Evolutionary conservation across 2,329 filamentous ascomycete species (phyloP).

Genomic region (Colletotrichum zoysiae): DNA sequence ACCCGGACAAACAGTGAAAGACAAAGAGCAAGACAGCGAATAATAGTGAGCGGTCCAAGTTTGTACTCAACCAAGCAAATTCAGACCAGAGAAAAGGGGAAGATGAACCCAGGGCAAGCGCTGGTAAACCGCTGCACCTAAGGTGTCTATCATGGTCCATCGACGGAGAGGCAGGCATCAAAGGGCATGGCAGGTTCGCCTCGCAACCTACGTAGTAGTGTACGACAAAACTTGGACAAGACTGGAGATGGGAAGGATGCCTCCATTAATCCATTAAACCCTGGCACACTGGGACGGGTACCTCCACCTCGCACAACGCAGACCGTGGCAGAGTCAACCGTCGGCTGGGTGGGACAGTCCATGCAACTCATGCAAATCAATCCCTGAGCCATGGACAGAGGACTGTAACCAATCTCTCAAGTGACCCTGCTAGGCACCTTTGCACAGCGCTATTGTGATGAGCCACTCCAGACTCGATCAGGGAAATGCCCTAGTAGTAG

Average conservation of each 20-base stretch:
- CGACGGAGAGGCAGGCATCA: not conserved
- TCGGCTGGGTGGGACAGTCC: not conserved
- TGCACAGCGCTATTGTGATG: too few relatives aligned
- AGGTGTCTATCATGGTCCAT: not conserved
- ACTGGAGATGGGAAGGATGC: not conserved
- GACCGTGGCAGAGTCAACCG: not conserved
- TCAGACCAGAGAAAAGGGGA: not conserved
- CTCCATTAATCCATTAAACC: not conserved
- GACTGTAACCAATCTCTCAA: not conserved
- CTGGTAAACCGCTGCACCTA: not conserved
- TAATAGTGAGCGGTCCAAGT: not conserved
- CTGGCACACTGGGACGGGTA: not conserved
- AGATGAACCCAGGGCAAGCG: not conserved
- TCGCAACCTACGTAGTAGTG: not conserved
- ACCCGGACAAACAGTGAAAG: not conserved
- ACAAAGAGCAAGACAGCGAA: not conserved
- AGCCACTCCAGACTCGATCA: too few relatives aligned
- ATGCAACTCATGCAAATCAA: conserved; percentile 4
- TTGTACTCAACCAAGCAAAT: not conserved
- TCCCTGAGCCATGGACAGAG: not conserved
- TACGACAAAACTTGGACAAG: not conserved
- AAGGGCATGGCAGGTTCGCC: not conserved
- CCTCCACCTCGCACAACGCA: not conserved
- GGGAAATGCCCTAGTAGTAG: not conserved
- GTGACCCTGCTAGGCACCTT: not conserved